A percentile compares a stretch with the other conserved stretches of the same genome.
Evolutionary conservation across 352 stramenopile species (phyloP).

Genomic region (Globisporangium paroecandrum): DNA sequence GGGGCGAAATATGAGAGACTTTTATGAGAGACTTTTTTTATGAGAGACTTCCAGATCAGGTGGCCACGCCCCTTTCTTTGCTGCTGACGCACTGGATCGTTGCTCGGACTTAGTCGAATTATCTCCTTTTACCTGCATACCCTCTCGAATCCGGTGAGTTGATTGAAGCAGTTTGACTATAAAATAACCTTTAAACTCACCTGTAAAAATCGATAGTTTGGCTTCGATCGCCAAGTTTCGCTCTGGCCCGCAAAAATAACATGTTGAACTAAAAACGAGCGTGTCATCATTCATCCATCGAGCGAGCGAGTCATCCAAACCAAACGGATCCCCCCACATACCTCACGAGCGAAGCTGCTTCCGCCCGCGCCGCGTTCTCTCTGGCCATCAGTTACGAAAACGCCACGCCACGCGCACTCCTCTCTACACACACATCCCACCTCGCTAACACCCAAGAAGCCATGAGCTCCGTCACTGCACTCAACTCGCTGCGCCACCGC

Average conservation of each 20-base stretch:
- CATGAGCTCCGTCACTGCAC: slow-evolving; percentile 9
- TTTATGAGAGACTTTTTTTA: slow-evolving; percentile 11
- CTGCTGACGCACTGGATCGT: background rate
- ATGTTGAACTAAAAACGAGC: slow-evolving; percentile 12
- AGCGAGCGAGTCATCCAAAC: background rate
- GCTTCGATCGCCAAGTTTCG: background rate
- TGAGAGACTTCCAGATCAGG: slow-evolving; percentile 5
- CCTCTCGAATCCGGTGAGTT: background rate
- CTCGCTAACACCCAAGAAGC: background rate
- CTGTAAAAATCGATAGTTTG: background rate
- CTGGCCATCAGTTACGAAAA: slow-evolving; percentile 8
- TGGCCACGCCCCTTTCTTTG: slow-evolving; percentile 1
- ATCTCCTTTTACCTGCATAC: background rate
- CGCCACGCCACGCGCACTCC: slow-evolving; percentile 5
- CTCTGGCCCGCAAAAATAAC: background rate
- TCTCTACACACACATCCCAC: background rate
- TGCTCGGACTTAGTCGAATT: background rate
- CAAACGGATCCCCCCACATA: background rate
- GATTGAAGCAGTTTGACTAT: background rate
- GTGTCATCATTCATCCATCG: slow-evolving; percentile 7
- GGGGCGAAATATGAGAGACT: slow-evolving; percentile 8
- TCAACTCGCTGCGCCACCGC: slow-evolving; percentile 5
- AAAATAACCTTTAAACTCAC: background rate
- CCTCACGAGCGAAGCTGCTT: background rate
- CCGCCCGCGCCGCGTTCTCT: background rate